Evolutionary conservation across 164 flowering plant species (phyloP).

Genomic region (Amborella trichopoda): DNA sequence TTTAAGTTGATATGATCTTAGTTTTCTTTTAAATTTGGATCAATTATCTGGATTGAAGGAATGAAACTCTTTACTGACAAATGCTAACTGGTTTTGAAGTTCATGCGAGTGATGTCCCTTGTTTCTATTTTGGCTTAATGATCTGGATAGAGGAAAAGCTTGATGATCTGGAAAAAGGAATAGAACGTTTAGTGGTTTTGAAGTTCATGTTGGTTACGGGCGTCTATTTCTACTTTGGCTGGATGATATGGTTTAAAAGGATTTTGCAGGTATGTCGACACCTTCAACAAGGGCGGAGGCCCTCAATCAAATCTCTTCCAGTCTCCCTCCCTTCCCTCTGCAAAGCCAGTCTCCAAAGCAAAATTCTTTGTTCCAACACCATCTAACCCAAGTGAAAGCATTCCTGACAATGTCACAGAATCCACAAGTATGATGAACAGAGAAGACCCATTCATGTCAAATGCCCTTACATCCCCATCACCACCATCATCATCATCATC

Average conservation of each 20-base stretch:
- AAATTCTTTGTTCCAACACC: conserved; percentile 77
- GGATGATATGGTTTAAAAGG: not conserved
- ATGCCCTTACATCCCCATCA: conserved; percentile 26
- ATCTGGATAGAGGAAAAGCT: not conserved
- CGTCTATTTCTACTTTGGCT: not conserved
- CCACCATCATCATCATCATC: conserved; percentile 19
- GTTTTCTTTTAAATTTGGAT: too few relatives aligned
- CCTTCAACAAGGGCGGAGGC: conserved; percentile 80
- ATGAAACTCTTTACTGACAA: too few relatives aligned
- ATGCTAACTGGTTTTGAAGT: too few relatives aligned
- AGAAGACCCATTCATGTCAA: conserved; percentile 17
- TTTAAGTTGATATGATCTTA: too few relatives aligned
- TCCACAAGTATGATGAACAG: conserved; percentile 18
- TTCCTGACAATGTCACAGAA: conserved; percentile 19
- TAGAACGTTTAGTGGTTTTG: not conserved
- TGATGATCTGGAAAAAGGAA: not conserved
- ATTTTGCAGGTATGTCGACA: conserved; percentile 87
- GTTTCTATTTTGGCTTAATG: not conserved
- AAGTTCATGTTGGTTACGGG: not conserved
- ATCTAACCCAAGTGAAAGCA: conserved; percentile 10
- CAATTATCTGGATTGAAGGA: too few relatives aligned
- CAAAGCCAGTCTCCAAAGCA: conserved; percentile 33
- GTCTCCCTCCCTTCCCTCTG: conserved; percentile 53
- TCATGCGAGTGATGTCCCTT: not conserved
- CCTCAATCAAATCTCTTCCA: conserved; percentile 43